A percentile compares a stretch with the other conserved stretches of the same genome.
phyloP scores from a whole-genome alignment of 2,329 filamentous ascomycete species.

The Trichoderma sp. region DNA sequence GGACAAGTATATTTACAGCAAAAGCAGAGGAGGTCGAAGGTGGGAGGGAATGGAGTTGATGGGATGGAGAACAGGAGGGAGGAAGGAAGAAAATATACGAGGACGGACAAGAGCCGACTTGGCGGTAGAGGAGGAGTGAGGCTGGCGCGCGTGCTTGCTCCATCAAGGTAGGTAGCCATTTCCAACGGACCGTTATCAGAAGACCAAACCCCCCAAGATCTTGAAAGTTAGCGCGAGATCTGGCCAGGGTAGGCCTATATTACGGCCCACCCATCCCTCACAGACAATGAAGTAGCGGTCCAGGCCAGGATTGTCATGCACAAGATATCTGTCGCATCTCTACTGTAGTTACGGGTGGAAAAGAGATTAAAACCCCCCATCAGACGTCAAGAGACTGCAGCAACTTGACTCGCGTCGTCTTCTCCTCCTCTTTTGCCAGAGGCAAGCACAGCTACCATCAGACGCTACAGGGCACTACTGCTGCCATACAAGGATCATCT shows the following conservation, averaged over 20 bases:
- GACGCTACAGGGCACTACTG: neutral
- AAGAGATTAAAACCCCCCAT: neutral
- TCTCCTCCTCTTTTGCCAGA: neutral
- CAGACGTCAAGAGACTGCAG: neutral
- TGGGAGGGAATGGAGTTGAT: neutral
- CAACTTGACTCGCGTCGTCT: neutral
- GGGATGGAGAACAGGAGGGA: neutral
- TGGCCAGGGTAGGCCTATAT: neutral
- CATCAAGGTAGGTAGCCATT: neutral
- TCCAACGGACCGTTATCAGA: neutral
- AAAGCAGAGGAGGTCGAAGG: neutral
- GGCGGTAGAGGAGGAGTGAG: neutral
- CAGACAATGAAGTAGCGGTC: neutral
- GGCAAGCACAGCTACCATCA: neutral
- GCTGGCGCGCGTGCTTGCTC: constrained; percentile 2
- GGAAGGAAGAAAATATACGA: neutral
- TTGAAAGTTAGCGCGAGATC: constrained; percentile 11
- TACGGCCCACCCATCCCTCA: neutral
- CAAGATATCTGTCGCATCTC: no score
- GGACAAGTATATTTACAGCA: neutral
- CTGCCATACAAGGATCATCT: neutral
- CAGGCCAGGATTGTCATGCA: no score
- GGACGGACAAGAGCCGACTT: neutral
- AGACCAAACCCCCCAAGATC: constrained; percentile 5
- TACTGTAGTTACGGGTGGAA: no score